Conservation (phyloP, 805 yeast genomes). For the Candida methanosorbosa region DNA sequence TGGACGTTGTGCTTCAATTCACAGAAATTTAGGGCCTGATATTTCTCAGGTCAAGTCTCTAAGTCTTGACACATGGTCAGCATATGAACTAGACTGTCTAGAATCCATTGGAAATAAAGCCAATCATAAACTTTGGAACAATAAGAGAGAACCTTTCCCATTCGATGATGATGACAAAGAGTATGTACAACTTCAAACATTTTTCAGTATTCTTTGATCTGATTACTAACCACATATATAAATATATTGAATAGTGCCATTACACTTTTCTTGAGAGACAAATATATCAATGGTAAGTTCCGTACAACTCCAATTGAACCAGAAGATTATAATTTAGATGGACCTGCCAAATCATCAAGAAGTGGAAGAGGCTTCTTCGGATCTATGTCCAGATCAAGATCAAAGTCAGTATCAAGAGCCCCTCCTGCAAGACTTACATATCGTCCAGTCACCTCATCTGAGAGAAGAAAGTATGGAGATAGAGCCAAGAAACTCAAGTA, state of each 20-base stretch:
- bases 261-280: conserved; percentile 53
- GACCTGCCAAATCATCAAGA: background rate
- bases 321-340: conserved; percentile 26
- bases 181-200: background rate
- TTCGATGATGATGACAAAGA: conserved; percentile 63
- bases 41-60: conserved; percentile 63
- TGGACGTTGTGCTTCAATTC: conserved; percentile 79
- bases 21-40: conserved; percentile 54
- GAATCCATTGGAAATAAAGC: conserved; percentile 51
- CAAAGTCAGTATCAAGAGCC: conserved; percentile 1
- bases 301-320: conserved; percentile 30
- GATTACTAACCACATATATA: background rate
- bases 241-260: conserved; percentile 22
- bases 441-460: conserved; percentile 45
- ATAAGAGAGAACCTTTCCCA: conserved; percentile 60
- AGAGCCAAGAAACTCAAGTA: conserved; percentile 38
- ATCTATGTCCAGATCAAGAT: conserved; percentile 1
- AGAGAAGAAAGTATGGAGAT: conserved; percentile 40
- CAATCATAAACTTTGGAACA: conserved; percentile 59
- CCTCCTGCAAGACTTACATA: conserved; percentile 25
- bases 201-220: background rate
- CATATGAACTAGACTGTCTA: conserved; percentile 39
- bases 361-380: too few species aligned
- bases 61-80: conserved; percentile 63
- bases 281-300: conserved; percentile 59